A percentile compares a stretch with the other conserved stretches of the same genome.
These are phyloP conservation scores for Eudorina sp. DNA, from an alignment of 139 green algal species.

Conservation along the genomic window DNA sequence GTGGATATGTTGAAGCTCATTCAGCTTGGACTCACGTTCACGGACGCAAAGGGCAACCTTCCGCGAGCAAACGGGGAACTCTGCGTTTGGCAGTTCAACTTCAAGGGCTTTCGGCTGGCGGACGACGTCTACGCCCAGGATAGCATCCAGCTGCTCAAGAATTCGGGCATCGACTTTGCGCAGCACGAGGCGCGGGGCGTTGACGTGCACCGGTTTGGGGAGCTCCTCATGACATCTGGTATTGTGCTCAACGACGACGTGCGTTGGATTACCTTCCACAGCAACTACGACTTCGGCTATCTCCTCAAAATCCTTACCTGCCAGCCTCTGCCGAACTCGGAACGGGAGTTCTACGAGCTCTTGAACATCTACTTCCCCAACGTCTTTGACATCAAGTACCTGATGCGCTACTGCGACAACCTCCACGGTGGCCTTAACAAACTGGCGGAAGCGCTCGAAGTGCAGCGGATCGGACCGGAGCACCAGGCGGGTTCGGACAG, in stretches of 20 bases:
- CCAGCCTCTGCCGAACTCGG: slow-evolving; percentile 83
- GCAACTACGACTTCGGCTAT: slow-evolving; percentile 99
- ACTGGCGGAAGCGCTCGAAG: slow-evolving; percentile 94
- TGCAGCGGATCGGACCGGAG: slow-evolving; percentile 94
- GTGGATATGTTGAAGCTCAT: slow-evolving; percentile 99
- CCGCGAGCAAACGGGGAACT: slow-evolving; percentile 87
- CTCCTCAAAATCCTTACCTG: slow-evolving; percentile 97
- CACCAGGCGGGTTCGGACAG: slow-evolving; percentile 86
- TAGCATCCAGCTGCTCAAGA: slow-evolving; percentile 96
- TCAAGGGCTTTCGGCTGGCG: slow-evolving; percentile 92
- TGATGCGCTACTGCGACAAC: slow-evolving; percentile 97
- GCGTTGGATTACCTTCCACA: slow-evolving; percentile 75
- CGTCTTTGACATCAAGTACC: slow-evolving; percentile 99
- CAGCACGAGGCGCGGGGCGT: slow-evolving; percentile 90
- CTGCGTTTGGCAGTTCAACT: slow-evolving; percentile 99
- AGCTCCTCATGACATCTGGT: slow-evolving; percentile 96
- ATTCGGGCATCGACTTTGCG: slow-evolving; percentile 98
- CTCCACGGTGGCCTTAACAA: slow-evolving; percentile 98
- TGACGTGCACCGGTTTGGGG: slow-evolving; percentile 94
- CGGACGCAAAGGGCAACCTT: slow-evolving; percentile 91
- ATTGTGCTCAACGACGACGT: slow-evolving; percentile 97
- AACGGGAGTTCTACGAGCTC: slow-evolving; percentile 96
- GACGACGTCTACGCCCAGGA: slow-evolving; percentile 98
- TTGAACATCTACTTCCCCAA: slow-evolving; percentile 96
- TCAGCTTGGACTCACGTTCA: slow-evolving; percentile 98